Evolutionary conservation across 2,329 filamentous ascomycete species (phyloP), one percentile per base, ranked within the genome.

Genomic region (Pleomassaria siparia): DNA sequence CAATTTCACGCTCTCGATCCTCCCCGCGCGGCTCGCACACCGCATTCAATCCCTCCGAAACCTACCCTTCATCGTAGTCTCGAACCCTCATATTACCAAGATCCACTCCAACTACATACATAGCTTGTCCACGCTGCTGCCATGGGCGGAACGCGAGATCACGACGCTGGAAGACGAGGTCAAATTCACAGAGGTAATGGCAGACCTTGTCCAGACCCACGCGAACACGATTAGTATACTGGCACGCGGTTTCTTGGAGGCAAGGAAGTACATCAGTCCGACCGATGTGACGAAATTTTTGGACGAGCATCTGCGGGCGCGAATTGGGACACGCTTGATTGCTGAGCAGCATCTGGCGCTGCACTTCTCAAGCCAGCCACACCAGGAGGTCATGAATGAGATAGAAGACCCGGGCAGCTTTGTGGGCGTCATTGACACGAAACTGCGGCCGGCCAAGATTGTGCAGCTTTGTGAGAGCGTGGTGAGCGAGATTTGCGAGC

Each of bases 61-160:
- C 67, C 83, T 99, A 8, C 94, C 94, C 0, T 99, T 92, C 72
- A 97, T 99, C 55, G 92, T 99, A 46, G 94, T 99, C 21, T 91
- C 92, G n/a, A 97, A 99, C 68, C 89, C 91, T 1, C 90, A 96
- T 68, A 91, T 99, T 59, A 88, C 87, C 21, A 86, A 87, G 62
- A 99, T 99, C 56, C 96, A 97, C 77, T 86, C 89, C 72, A 97
- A 96, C 73, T 99, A 99, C 71, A 79, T 95, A 36, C 91, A 96
- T 72, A 96, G 91, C 2, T 78, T 99, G 16, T 92, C 89, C 2
- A 95, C 91, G 1, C 80, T 99, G 13, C 81, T 97, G 3, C 91
- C 92, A 4, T 96, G 92, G 64, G 85, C 87, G 25, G 80, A 88
- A 65, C 78, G 80, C 47, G 80, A 81, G 47, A 91, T 95, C 52